Conservation (phyloP, 108 stramenopile species). For the Nitzschia sp. region DNA sequence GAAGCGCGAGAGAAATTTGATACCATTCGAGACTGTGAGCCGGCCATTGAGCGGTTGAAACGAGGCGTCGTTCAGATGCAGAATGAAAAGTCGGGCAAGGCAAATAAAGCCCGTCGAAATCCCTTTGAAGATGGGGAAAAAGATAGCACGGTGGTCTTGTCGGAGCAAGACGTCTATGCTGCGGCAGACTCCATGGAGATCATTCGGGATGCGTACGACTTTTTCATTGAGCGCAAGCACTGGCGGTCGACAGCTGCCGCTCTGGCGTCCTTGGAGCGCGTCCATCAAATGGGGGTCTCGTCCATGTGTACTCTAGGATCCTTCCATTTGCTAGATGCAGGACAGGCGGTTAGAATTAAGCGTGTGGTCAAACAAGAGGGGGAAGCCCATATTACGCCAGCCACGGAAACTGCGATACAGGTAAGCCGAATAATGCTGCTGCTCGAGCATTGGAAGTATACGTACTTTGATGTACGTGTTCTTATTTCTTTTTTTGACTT, state of each 20-base stretch:
- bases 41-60: conserved; percentile 64
- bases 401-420: conserved; percentile 69
- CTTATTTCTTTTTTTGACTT: conserved; percentile 2
- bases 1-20: conserved; percentile 88
- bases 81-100: conserved; percentile 33
- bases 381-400: conserved; percentile 36
- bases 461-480: background rate
- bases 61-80: conserved; percentile 66
- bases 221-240: conserved; percentile 60
- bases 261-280: conserved; percentile 62
- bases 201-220: conserved; percentile 78
- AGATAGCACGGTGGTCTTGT: conserved; percentile 31
- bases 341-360: conserved; percentile 73
- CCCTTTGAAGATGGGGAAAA: conserved; percentile 22
- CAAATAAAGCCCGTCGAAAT: conserved; percentile 28
- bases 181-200: conserved; percentile 88
- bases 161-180: conserved; percentile 86
- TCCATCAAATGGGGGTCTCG: conserved; percentile 73
- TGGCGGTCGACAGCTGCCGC: conserved; percentile 65
- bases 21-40: conserved; percentile 78
- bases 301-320: conserved; percentile 71
- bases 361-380: conserved; percentile 46
- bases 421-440: conserved; percentile 23
- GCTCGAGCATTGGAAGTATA: background rate
- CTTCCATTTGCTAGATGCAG: conserved; percentile 66